Conservation (phyloP, 2,329 filamentous ascomycete genomes). For the Leptographium flavum region DNA sequence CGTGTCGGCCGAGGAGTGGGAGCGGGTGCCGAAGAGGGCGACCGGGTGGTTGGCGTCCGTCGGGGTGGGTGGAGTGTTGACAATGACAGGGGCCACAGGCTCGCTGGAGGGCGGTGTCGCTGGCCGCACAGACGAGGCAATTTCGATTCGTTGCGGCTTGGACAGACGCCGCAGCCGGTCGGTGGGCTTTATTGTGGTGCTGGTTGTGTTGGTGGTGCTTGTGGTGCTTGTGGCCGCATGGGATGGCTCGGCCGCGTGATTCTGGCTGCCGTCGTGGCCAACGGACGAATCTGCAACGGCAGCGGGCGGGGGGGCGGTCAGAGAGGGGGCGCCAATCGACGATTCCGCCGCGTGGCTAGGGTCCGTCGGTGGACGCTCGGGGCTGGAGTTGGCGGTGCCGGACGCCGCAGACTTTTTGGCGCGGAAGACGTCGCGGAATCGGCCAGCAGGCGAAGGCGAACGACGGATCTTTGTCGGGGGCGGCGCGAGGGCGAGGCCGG, state of each 20-base stretch:
- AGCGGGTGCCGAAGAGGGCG: constrained; percentile 2
- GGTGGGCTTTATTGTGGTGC: constrained; percentile 9
- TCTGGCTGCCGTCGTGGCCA: background rate
- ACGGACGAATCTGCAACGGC: background rate
- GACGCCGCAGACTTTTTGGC: constrained; percentile 31
- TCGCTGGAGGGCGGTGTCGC: constrained; percentile 33
- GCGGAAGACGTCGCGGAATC: constrained; percentile 57
- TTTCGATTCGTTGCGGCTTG: constrained; percentile 17
- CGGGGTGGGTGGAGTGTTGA: constrained; percentile 53
- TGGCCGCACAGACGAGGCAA: constrained; percentile 18
- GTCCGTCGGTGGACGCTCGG: constrained; percentile 12
- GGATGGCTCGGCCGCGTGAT: background rate
- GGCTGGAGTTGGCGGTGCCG: constrained; percentile 28
- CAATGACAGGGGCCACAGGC: constrained; percentile 36
- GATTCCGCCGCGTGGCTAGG: background rate
- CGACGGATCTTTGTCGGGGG: constrained; percentile 34
- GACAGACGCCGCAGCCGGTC: constrained; percentile 17
- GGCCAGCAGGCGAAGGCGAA: constrained; percentile 55
- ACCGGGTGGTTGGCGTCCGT: constrained; percentile 26
- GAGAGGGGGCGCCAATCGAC: no score
- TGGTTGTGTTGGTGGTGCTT: no score
- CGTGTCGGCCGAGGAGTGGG: constrained; percentile 10
- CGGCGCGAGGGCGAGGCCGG: constrained; percentile 27
- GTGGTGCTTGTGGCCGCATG: no score
- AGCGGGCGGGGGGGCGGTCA: background rate